A percentile compares a stretch with the other conserved stretches of the same genome.
Evolutionary conservation across 148 eudicot genomes (phyloP).

Genomic region (Polygonum maritimum): DNA sequence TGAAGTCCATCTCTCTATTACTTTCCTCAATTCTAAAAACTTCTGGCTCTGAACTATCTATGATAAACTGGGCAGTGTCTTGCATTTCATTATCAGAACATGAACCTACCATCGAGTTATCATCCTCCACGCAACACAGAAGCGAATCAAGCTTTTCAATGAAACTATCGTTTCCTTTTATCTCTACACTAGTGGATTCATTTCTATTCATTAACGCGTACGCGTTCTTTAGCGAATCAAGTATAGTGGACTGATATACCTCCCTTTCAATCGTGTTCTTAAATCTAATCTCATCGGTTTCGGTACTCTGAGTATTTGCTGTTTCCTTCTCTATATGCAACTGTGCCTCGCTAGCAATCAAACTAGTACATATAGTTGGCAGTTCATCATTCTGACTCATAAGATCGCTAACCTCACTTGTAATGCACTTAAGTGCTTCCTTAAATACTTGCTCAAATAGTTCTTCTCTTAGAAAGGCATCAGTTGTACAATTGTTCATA

Average conservation of each 20-base stretch:
- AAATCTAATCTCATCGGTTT: conserved; percentile 18
- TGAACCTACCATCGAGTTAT: conserved; percentile 20
- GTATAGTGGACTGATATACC: conserved; percentile 15
- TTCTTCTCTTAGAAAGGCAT: not conserved
- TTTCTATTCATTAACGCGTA: not conserved
- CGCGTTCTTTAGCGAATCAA: conserved; percentile 22
- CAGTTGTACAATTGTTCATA: not conserved
- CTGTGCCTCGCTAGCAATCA: not conserved
- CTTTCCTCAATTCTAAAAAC: conserved; percentile 20
- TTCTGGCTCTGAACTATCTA: conserved; percentile 11
- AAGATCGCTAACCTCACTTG: not conserved
- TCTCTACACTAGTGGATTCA: not conserved
- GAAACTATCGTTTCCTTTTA: conserved; percentile 7
- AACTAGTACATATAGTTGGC: not conserved
- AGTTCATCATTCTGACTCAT: not conserved
- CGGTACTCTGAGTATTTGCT: conserved; percentile 11
- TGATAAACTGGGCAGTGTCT: conserved; percentile 3
- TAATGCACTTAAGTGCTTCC: conserved; percentile 6
- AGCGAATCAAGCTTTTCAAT: conserved; percentile 22
- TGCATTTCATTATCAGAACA: conserved; percentile 21
- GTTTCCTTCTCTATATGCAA: conserved; percentile 21
- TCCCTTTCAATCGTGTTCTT: conserved; percentile 27
- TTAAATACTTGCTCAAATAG: not conserved
- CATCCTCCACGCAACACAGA: conserved; percentile 22
- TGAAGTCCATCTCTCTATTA: conserved; percentile 15